These are phyloP conservation scores for Cladosporium cucumerinum DNA, from an alignment of 2,329 filamentous ascomycete species.

Conservation along the genomic window DNA sequence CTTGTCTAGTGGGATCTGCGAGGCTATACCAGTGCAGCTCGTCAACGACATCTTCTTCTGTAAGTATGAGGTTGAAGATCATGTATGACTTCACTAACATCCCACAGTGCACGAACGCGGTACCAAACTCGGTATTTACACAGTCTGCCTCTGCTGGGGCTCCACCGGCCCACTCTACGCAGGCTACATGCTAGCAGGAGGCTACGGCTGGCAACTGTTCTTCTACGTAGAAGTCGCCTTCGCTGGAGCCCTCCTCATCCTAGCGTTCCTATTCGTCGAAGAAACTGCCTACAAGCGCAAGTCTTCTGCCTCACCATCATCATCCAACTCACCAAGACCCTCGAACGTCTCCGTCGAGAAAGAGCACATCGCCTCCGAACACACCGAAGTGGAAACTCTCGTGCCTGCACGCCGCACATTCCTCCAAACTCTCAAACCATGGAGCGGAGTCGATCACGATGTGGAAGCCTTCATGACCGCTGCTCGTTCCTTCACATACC, in stretches of 20 bases:
- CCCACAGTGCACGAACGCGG: conserved; percentile 41
- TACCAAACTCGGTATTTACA: conserved; percentile 57
- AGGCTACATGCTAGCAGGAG: conserved; percentile 57
- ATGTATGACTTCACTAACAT: background rate
- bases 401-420: conserved; percentile 32
- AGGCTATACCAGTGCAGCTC: conserved; percentile 46
- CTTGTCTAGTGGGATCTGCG: conserved; percentile 46
- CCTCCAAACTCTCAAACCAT: conserved; percentile 33
- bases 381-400: conserved; percentile 27
- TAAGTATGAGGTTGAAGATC: background rate
- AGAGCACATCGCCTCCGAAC: conserved; percentile 21
- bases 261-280: conserved; percentile 58
- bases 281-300: conserved; percentile 53
- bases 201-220: conserved; percentile 58
- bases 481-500: conserved; percentile 36
- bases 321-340: conserved; percentile 7
- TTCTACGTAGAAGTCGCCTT: conserved; percentile 61
- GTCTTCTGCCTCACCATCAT: conserved; percentile 12
- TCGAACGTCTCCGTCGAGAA: conserved; percentile 21
- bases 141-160: conserved; percentile 56
- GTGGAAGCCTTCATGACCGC: conserved; percentile 37
- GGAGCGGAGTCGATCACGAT: conserved; percentile 34
- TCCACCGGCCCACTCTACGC: conserved; percentile 56
- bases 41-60: conserved; percentile 49
- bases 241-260: conserved; percentile 41